Evolutionary conservation across 2,329 filamentous ascomycete genomes (phyloP), one percentile per base, ranked within the genome.

Genomic region (Chaetomiaceae sp.): DNA sequence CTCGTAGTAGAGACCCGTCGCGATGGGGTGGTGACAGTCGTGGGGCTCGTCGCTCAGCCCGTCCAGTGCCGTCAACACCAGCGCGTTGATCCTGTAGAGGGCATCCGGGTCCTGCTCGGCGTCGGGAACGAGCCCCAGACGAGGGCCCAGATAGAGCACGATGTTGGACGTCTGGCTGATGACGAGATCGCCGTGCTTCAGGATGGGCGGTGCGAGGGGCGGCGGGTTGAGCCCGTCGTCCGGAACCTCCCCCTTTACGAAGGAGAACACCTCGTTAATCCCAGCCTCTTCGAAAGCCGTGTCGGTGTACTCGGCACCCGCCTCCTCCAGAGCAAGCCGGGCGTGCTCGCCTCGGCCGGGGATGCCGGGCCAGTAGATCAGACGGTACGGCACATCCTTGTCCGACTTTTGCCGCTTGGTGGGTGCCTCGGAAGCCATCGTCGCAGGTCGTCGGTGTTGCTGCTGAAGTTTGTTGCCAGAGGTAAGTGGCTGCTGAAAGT

Each of bases 271-370:
- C 1, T 71, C 61, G 1, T 73, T 62, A 42, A 80, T 71, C 51
- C 80, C 84, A n/a, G 76, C 70, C 27, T 79, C 64, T 5, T 61
- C 65, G 14, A 71, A 59, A 12, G 78, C 76, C 3, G 76, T 72
- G 71, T 91, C 87, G 22, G 69, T 80, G 73, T 89, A 91, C 4
- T 77, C 67, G 1, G 80, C 80, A 17, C 78, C 78, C 19, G 82
- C 76, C 48, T 87, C 86, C 71, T 91, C 88, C 60, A 92, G 81
- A 15, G 78, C 77, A 11, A 92, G 79, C 20, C 88, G 87, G 65
- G 91, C 72, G 67, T 83, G 82, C 66, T 92, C 88, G 57, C 83
- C 88, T 45, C 88, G 85, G 37, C 88, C 88, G 31, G 88, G 88
- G 23, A 89, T 72, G 17, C 69, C 69, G 17, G 85, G 85, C 80